Percentiles rank a stretch among this genome's conserved stretches.
These are phyloP conservation scores for Coccomyxa sp. DNA, from an alignment of 139 green algal species.

Conservation along the genomic window DNA sequence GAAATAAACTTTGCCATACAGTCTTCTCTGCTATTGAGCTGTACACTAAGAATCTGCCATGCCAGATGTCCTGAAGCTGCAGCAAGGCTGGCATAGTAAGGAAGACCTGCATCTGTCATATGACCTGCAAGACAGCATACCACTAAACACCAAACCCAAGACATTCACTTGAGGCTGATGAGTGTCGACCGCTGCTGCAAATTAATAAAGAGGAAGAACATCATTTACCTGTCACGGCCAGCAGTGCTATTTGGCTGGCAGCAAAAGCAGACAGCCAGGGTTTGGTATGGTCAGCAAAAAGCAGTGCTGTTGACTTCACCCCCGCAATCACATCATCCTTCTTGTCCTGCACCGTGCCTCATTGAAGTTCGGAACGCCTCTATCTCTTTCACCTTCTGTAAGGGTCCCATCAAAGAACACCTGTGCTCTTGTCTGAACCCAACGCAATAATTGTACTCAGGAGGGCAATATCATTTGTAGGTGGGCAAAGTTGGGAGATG, in stretches of 20 bases:
- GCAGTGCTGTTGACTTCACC: conserved; percentile 88
- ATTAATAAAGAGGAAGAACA: no score
- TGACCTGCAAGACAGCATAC: conserved; percentile 7
- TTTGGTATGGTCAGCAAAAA: conserved; percentile 66
- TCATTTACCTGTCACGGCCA: background rate
- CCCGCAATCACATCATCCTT: conserved; percentile 77
- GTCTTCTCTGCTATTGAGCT: conserved; percentile 67
- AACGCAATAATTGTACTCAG: background rate
- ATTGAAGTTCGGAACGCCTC: background rate
- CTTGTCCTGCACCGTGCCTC: conserved; percentile 70
- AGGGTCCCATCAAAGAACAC: background rate
- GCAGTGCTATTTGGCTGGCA: conserved; percentile 12
- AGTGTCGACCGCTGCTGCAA: background rate
- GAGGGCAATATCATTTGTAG: background rate
- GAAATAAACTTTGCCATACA: conserved; percentile 88
- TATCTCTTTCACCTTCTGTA: background rate
- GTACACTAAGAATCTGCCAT: conserved; percentile 69
- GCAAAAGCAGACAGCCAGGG: conserved; percentile 51
- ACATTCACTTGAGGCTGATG: background rate
- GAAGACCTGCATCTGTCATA: conserved; percentile 14
- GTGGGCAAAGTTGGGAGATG: background rate
- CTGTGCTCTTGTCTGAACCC: background rate
- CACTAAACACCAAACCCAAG: background rate
- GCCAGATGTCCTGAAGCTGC: conserved; percentile 53
- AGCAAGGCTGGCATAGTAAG: conserved; percentile 40